Evolutionary conservation across 306 rosid species (phyloP), one percentile per base, ranked within the genome.

Genomic region (Glycine soja): DNA sequence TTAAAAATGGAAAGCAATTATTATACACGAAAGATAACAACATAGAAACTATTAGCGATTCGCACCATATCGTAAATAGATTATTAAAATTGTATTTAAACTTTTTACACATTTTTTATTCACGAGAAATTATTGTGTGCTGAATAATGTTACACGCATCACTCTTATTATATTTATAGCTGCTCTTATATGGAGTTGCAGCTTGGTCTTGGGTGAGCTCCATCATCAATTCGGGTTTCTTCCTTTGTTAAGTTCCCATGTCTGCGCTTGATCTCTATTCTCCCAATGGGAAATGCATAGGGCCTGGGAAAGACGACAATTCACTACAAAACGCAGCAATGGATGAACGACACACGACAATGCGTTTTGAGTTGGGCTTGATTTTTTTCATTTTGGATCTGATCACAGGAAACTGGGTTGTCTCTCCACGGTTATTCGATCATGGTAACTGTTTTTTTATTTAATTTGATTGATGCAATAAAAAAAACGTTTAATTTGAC

Each of bases 181-280:
- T n/a, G n/a, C n/a, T n/a, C n/a, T n/a, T n/a, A n/a, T n/a, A n/a
- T 68, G 40, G 72, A 10, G 51, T 80, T 59, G 85, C 83, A 34
- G 59, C 75, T 81, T 80, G 84, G 57, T 81, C 87, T 68, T 70
- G 30, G 61, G 79, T 48, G 15, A 11, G 51, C 34, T 19, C 85
- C 84, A 82, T 87, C 34, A 2, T 57, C 58, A 10, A 40, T 81
- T 51, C 24, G 10, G 0, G 42, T 16, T 10, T 50, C 42, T 52
- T 57, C 40, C 5, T 36, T 5, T 40, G 13, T 68, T 16, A 51
- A 8, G 54, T 50, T 50, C 42, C 66, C 18, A 46, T 43, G 2
- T 43, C 36, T 68, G 4, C 8, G 59, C 46, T 52, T 24, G 15
- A 19, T 42, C 3, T 56, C 32, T 45, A 45, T 8, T 42, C 8